These are phyloP conservation scores for Curvularia hawaiiensis DNA, from an alignment of 2,329 filamentous ascomycete genomes.

Conservation along the genomic window DNA sequence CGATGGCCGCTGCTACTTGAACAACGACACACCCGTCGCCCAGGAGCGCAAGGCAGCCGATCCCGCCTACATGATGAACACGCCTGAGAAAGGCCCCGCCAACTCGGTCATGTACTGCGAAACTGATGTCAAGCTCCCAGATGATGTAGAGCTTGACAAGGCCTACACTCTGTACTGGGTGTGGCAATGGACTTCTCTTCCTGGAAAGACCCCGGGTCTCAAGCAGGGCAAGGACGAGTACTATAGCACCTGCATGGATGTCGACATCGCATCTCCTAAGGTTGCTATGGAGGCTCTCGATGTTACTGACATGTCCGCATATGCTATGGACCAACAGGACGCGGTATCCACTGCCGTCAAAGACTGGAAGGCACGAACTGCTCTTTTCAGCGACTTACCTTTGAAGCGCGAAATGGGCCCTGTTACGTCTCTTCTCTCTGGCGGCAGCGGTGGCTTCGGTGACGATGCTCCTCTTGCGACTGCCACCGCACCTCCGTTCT, in stretches of 20 bases:
- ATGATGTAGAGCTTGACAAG: constrained; percentile 64
- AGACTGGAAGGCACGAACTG: constrained; percentile 49
- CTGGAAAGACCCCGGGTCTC: constrained; percentile 46
- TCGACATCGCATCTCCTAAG: constrained; percentile 51
- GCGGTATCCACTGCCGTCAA: constrained; percentile 48
- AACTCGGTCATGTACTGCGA: constrained; percentile 75
- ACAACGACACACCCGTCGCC: constrained; percentile 65
- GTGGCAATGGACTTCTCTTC: constrained; percentile 76
- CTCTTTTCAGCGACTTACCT: constrained; percentile 38
- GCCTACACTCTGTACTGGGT: constrained; percentile 91
- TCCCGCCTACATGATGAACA: constrained; percentile 2
- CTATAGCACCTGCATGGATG: constrained; percentile 64
- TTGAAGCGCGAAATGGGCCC: constrained; percentile 38
- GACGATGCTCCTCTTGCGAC: constrained; percentile 3
- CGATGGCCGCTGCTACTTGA: constrained; percentile 87
- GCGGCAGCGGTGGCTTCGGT: constrained; percentile 8
- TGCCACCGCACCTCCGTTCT: constrained; percentile 2
- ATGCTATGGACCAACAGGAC: constrained; percentile 49
- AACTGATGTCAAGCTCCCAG: constrained; percentile 76
- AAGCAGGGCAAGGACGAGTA: constrained; percentile 59
- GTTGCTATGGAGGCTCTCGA: constrained; percentile 18
- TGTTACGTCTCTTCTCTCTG: constrained; percentile 23
- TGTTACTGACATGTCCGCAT: constrained; percentile 20
- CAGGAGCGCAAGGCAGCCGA: constrained; percentile 52
- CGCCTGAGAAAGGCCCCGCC: constrained; percentile 24